Conservation (phyloP, 2,329 filamentous ascomycete genomes). For the Orbilia blumenaviensis region DNA sequence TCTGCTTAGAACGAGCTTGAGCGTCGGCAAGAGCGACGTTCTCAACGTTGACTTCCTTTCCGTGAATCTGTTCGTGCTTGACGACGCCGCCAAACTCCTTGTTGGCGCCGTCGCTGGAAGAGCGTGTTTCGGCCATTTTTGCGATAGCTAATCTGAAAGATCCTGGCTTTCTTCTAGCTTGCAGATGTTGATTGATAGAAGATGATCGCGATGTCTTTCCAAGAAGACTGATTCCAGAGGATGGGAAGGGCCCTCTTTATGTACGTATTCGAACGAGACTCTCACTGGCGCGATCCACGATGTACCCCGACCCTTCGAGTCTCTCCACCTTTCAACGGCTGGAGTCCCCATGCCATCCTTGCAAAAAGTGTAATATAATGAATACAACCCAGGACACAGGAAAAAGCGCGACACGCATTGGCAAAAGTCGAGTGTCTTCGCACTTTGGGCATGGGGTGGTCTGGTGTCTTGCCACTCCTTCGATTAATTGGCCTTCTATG, state of each 20-base stretch:
- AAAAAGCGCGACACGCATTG: constrained; percentile 25
- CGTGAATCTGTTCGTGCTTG: constrained; percentile 51
- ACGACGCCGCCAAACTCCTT: constrained; percentile 52
- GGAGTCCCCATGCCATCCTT: constrained; percentile 31
- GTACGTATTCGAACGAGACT: constrained; percentile 33
- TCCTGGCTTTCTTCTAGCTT: constrained; percentile 49
- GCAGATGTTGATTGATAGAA: constrained; percentile 40
- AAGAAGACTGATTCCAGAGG: constrained; percentile 29
- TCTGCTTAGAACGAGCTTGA: constrained; percentile 54
- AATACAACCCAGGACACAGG: constrained; percentile 7
- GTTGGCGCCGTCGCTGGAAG: constrained; percentile 44
- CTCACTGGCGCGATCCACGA: constrained; percentile 8
- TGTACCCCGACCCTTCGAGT: constrained; percentile 25
- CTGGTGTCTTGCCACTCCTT: constrained; percentile 48
- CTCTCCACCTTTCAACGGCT: constrained; percentile 47
- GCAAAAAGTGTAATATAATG: constrained; percentile 12
- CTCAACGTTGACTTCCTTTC: constrained; percentile 43
- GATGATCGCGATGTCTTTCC: constrained; percentile 46
- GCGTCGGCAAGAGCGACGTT: constrained; percentile 51
- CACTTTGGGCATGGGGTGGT: constrained; percentile 7
- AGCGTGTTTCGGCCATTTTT: constrained; percentile 49
- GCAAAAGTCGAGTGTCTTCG: constrained; percentile 18
- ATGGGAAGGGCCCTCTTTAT: constrained; percentile 44
- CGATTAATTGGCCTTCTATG: constrained; percentile 35
- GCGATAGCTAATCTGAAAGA: constrained; percentile 39